phyloP scores from a whole-genome alignment of 1,284 basidiomycete species.

The Boletus smithii region DNA sequence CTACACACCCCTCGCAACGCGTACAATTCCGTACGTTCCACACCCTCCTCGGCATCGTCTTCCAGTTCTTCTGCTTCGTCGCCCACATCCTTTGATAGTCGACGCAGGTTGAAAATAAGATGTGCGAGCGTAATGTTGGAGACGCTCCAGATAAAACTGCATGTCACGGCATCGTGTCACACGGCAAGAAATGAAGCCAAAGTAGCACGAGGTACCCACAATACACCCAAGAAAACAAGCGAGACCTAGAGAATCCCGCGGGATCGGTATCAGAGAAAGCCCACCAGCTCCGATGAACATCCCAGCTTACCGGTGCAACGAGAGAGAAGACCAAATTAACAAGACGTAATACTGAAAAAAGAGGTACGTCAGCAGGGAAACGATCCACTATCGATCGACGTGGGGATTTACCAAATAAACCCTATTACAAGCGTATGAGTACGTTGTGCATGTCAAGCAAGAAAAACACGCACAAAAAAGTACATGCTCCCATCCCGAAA shows the following conservation, averaged over 20 bases:
- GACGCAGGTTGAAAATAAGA: conserved; percentile 39
- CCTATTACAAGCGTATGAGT: conserved; percentile 13
- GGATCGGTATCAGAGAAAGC: neutral
- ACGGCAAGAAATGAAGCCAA: neutral
- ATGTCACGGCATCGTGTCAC: conserved; percentile 1
- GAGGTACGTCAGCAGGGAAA: neutral
- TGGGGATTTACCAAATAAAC: conserved; percentile 26
- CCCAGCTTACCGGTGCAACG: conserved; percentile 29
- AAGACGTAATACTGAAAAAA: conserved; percentile 28
- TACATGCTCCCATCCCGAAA: conserved; percentile 38
- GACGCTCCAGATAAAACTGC: conserved; percentile 41
- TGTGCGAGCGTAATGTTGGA: conserved; percentile 38
- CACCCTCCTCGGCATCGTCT: neutral
- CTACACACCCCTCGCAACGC: conserved; percentile 1
- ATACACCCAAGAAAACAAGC: conserved; percentile 28
- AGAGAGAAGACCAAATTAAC: conserved; percentile 29
- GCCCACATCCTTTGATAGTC: conserved; percentile 6
- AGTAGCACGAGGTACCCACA: conserved; percentile 19
- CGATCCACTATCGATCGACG: neutral
- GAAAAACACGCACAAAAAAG: conserved; percentile 36
- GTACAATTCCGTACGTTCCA: conserved; percentile 10
- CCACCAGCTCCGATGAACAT: neutral
- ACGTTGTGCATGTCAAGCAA: neutral
- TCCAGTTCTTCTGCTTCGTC: neutral
- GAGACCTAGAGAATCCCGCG: conserved; percentile 21